Base-by-base conservation (phyloP, 805 yeast species). In the Candida stauntonica region DNA sequence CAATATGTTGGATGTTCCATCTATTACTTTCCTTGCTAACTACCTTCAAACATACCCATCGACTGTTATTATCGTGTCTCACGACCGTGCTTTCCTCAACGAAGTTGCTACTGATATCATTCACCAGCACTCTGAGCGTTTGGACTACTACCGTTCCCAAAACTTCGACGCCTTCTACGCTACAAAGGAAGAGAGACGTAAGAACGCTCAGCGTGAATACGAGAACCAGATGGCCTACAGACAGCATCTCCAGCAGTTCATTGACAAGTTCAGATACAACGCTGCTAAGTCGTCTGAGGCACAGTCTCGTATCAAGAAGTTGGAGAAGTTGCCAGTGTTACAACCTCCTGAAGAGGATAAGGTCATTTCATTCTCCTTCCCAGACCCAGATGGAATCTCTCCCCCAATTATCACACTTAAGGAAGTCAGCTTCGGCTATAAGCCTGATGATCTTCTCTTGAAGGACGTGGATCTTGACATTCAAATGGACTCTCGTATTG, bases 1-100 rank as follows among this genome's bases (percentile, higher is more conserved):
- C 45, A 93, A 93, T 81, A 93, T 89, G 96, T 85, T 93, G 95
- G 99, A 93, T 77, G 96, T 93, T 62, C 99, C 99, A 20, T 89
- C 98, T 38, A 86, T 93, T 60, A 91, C 97, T 2, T 93, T 80
- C 61, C 72, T 93, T 58, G 91, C 98, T 9, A 79, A 85, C 51
- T 93, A 93, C 60, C 68, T 93, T 51, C 95, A 86, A 58, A 72
- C 86, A 7, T 93, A 93, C 60, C 89, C 95, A 38, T 77, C 96
- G 1, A 93, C 99, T 0, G 93, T 93, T 3, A 68, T 93, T 47
- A 95, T 91, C 30, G 99, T 93, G 31, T 93, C 99, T 40, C 99
- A 93, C 71, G 99, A 93, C 64, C 81, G 99, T 58, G 87, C 96
- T 30, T 93, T 93, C 68, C 72, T 93, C 56, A 93, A 93, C 61